Percentiles rank a stretch among this genome's conserved stretches.
These are phyloP conservation scores for Yamadazyma mexicana DNA, from an alignment of 1,139 yeast species.

Conservation along the genomic window DNA sequence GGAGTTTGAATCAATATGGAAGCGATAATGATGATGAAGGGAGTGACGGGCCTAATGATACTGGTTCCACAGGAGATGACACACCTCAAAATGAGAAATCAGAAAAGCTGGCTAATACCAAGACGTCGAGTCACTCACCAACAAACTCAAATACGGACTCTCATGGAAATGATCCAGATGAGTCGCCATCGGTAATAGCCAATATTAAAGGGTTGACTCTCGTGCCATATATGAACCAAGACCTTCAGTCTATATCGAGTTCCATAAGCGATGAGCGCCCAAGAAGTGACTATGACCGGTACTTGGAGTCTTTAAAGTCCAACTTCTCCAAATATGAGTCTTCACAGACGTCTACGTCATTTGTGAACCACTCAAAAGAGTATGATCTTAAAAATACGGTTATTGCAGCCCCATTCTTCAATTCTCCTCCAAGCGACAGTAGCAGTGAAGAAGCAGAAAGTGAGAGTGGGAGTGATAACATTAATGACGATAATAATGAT, in stretches of 20 bases:
- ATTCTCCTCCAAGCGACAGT: slow-evolving; percentile 40
- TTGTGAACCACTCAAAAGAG: slow-evolving; percentile 10
- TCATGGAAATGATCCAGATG: not conserved
- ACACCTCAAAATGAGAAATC: not conserved
- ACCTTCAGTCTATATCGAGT: slow-evolving; percentile 19
- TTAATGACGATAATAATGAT: slow-evolving; percentile 1
- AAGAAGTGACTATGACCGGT: slow-evolving; percentile 20
- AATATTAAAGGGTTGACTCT: slow-evolving; percentile 19
- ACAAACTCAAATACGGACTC: slow-evolving; percentile 1
- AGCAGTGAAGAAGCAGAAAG: slow-evolving; percentile 22
- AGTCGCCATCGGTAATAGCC: slow-evolving; percentile 3
- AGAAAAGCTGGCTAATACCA: not conserved
- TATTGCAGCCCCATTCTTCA: slow-evolving; percentile 42
- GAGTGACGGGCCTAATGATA: not conserved
- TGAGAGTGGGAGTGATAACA: slow-evolving; percentile 13
- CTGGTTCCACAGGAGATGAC: not conserved
- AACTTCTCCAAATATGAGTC: slow-evolving; percentile 17
- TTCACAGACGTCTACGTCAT: slow-evolving; percentile 14
- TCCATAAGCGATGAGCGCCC: slow-evolving; percentile 6
- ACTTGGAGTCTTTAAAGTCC: slow-evolving; percentile 19
- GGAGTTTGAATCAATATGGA: not conserved
- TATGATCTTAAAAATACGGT: slow-evolving; percentile 21
- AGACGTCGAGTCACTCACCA: not conserved
- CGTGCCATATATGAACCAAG: slow-evolving; percentile 22
- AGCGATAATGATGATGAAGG: not conserved